Evolutionary conservation across 495 filamentous ascomycete species (phyloP).

Genomic region (Copromyces sp.): DNA sequence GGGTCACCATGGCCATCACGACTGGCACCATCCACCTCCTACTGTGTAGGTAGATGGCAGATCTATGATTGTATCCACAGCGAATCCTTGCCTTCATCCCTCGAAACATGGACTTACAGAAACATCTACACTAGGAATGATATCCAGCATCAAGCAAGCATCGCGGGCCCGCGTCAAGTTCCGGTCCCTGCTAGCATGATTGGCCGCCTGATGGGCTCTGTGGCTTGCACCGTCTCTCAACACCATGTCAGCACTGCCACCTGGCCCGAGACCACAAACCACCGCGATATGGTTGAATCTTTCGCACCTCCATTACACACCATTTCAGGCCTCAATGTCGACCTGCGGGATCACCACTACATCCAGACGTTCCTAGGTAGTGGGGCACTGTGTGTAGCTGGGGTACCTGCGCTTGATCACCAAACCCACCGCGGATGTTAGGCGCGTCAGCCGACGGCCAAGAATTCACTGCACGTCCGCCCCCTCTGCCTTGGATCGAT

Average conservation of each 20-base stretch:
- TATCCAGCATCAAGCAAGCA: neutral
- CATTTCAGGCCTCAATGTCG: neutral
- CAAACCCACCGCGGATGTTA: neutral
- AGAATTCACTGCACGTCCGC: neutral
- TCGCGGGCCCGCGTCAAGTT: neutral
- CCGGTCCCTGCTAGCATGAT: neutral
- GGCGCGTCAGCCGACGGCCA: neutral
- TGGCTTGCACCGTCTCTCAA: neutral
- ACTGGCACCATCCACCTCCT: neutral
- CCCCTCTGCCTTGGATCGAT: neutral
- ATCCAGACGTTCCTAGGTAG: neutral
- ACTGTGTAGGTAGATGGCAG: neutral
- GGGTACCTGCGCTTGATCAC: neutral
- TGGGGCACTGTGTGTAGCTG: neutral
- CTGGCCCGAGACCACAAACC: neutral
- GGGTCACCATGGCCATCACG: neutral
- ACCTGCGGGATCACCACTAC: neutral
- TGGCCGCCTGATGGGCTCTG: neutral
- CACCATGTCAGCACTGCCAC: neutral
- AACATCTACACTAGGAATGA: neutral
- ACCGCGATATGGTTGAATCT: neutral
- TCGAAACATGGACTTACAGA: neutral
- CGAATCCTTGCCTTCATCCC: neutral
- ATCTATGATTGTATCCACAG: neutral
- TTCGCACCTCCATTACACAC: neutral